Percentiles rank a stretch among this genome's conserved stretches.
Evolutionary conservation across 163 green algal species (phyloP).

Genomic region (Volvox carteri): DNA sequence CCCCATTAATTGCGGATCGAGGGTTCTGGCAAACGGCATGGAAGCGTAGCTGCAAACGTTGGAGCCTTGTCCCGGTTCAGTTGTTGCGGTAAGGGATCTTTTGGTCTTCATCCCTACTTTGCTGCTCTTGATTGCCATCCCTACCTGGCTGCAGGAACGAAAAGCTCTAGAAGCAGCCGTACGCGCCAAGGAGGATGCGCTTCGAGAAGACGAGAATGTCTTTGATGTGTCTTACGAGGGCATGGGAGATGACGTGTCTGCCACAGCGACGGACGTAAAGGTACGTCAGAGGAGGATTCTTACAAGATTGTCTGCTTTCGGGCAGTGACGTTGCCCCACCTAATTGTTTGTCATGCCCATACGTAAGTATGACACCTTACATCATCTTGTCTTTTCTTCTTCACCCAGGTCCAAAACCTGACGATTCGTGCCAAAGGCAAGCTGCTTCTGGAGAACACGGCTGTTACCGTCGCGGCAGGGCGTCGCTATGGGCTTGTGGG

Average conservation of each 20-base stretch:
- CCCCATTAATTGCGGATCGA: too few relatives aligned
- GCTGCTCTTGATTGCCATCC: too few relatives aligned
- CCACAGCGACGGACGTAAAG: conserved; percentile 96
- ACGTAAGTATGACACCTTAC: too few relatives aligned
- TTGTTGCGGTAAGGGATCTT: too few relatives aligned
- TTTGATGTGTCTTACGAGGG: conserved; percentile 97
- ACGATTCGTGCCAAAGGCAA: conserved; percentile 98
- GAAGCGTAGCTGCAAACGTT: too few relatives aligned
- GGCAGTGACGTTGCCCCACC: too few relatives aligned
- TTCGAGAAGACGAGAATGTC: conserved; percentile 97
- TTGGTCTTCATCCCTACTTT: too few relatives aligned
- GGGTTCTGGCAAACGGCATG: too few relatives aligned
- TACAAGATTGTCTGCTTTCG: too few relatives aligned
- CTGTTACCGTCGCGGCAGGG: conserved; percentile 91
- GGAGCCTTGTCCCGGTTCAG: too few relatives aligned
- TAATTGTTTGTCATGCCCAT: too few relatives aligned
- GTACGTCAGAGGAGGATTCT: conserved; percentile 60
- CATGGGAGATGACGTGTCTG: conserved; percentile 76
- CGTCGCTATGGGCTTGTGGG: conserved; percentile 96
- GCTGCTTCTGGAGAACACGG: conserved; percentile 95
- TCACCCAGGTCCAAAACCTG: conserved; percentile 86
- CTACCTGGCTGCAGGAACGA: conserved; percentile 81
- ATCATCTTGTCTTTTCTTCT: too few relatives aligned
- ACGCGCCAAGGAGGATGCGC: conserved; percentile 87
- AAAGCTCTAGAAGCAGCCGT: conserved; percentile 86